Base-by-base conservation (phyloP, 495 filamentous ascomycete genomes). In the Neurospora tetrasperma region DNA sequence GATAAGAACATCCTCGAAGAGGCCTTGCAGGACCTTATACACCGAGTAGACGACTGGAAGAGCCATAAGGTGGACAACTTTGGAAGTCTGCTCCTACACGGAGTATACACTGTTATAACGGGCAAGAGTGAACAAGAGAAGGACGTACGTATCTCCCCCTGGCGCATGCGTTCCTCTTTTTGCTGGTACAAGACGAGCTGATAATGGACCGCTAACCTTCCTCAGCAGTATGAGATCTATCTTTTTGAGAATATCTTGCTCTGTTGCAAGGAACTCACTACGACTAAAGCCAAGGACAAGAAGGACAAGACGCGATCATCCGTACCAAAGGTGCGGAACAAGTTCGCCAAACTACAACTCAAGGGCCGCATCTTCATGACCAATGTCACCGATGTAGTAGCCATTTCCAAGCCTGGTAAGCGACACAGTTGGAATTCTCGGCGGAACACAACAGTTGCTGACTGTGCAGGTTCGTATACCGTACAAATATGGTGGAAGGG, bases 341-440 rank as follows among this genome's bases (percentile, higher is more conserved):
- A 90, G 82, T 94, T 91, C 76, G 88, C 90, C 42, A 94, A 92
- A 79, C 84, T 99, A 69, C 94, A 97, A 79, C 86, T 99, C 42
- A 99, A 98, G 83, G 96, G 96, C 35, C 89, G 96, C 27, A 99
- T 99, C 77, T 98, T 98, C 82, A 98, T 99, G 95, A 94, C 95
- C 71, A 99, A 99, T 79, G 95, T 99, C 62, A 99, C 96, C 8
- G 94, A 98, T 78, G 91, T 97, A 35, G 84, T 97, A 5, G 93
- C 91, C 20, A 83, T 94, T 42, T 87, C 89, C 71, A 97, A 93
- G 80, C 90, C 91, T 78, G 94, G 94, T 97, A 90, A 77, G 82
- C 74, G 23, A 42, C 62, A 12, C 18, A 16, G 31, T 23, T n/a
- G 12, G 48, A 31, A 18, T 27, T 69, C 16, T 16, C 35, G 11